Evolutionary conservation across 495 filamentous ascomycete genomes (phyloP), one percentile per base, ranked within the genome.

Genomic region (Viridothelium virens): DNA sequence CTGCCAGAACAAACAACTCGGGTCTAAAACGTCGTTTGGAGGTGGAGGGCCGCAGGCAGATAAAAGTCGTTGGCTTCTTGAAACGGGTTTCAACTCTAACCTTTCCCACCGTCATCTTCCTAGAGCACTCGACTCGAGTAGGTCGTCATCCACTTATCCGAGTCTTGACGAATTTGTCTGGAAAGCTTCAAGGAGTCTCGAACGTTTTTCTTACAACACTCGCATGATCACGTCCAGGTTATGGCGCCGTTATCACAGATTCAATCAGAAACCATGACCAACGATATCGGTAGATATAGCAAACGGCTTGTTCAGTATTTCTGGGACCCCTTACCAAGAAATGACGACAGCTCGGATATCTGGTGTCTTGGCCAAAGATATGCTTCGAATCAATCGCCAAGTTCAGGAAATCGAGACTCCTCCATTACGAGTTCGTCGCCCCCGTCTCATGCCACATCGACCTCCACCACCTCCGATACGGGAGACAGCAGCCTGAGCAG

Each of bases 271-370:
- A 70, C 64, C 64, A 89, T 90, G 86, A 81, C 81, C 53, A 82
- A 77, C 63, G 84, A 89, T 69, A 77, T 89, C 72, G 81, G 83
- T 67, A 82, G 83, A 71, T 89, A 85, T 79, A 73, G 72, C 66
- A 91, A 91, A 76, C 87, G 90, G 66, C 85, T 98, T 66, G 86
- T 97, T 38, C 89, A 92, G 72, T 92, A 89, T 78, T 90, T 97
- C 69, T 99, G 93, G 91, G 95, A 97, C 69, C 91, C 93, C 0
- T 87, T 93, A 70, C 93, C 94, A 36, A 84, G 83, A 70, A 96
- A 97, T 75, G 90, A 96, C 71, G 81, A 89, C 63, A 81, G 86
- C 63, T 80, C 82, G 38, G 82, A 87, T 2, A 90, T 96, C 70
- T 99, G 94, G 95, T 93, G 90, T 69, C 80, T 99, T 59, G 95